Base-by-base conservation (phyloP, 768 basidiomycete genomes). In the Amanita pallidorosea region DNA sequence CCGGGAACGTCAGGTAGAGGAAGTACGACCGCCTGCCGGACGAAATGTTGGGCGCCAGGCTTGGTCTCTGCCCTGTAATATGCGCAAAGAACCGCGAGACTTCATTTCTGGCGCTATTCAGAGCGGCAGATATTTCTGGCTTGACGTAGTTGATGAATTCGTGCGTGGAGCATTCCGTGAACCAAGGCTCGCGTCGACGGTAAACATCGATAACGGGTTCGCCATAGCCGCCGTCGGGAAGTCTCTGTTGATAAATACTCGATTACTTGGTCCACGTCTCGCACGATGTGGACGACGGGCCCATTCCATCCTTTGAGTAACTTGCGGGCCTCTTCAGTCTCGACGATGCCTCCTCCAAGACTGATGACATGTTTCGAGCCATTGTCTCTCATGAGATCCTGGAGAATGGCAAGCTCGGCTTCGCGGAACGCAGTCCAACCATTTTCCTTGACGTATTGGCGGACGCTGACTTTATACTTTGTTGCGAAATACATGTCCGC, bases 291-390 rank as follows among this genome's bases (percentile, higher is more conserved):
- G 3, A 98, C 85, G 9, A 99, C 88, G 5, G 82, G 79, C 4
- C 88, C 88, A 27, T 72, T 73, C 63, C 88, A 93, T 15, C 72
- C 65, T 63, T 81, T 75, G 53, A 99, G 71, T 4, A 88, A 60
- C 15, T 85, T 71, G 27, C 94, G 73, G 11, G 90, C 86, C 37
- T 71, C 75, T 1, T 82, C 74, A 0, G 82, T 88, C 67, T 99
- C 95, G 27, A 98, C 90, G 52, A 98, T 82, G 0, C 95, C 95
- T 3, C 96, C 96, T 3, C 96, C 95, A 17, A 96, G 80, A 56
- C 88, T 91, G 63, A 98, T 79, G 49, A 97, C 74, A 64, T 91
- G 81, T 0, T 72, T 69, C 15, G 73, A 74, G 4, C 74, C 67
- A 37, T 74, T 68, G 47, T 78, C 71, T 11, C 72, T 69, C 15